phyloP scores from a whole-genome alignment of 1,284 basidiomycete genomes.

The Pisolithus thermaeus region DNA sequence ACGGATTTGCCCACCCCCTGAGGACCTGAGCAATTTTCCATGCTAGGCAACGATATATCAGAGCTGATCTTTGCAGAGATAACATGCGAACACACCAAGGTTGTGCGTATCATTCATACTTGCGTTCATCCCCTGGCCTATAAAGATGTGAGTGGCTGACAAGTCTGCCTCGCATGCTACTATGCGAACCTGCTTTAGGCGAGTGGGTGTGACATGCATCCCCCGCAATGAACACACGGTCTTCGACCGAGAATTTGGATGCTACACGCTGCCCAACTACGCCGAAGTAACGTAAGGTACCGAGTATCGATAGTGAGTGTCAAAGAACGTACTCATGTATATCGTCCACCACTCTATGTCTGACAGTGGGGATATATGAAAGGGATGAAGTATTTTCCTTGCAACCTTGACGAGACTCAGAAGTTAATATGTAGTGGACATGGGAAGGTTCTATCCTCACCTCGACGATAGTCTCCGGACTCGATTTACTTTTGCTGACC shows the following conservation, averaged over 20 bases:
- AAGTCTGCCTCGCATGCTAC: background rate
- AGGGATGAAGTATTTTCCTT: slow-evolving; percentile 34
- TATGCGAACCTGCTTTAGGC: slow-evolving; percentile 38
- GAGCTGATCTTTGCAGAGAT: background rate
- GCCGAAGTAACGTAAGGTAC: background rate
- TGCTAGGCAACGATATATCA: slow-evolving; percentile 20
- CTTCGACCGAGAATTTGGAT: slow-evolving; percentile 34
- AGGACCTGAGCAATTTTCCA: slow-evolving; percentile 59
- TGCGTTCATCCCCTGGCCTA: slow-evolving; percentile 70
- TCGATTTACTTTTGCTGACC: slow-evolving; percentile 39
- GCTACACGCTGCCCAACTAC: slow-evolving; percentile 43
- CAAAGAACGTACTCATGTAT: slow-evolving; percentile 29
- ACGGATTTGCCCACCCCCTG: slow-evolving; percentile 48
- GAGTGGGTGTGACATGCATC: slow-evolving; percentile 48
- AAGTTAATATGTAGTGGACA: background rate
- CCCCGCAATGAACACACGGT: slow-evolving; percentile 44
- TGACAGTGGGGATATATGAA: too few species aligned
- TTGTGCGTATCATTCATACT: slow-evolving; percentile 48
- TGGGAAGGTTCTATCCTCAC: slow-evolving; percentile 11
- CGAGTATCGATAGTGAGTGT: background rate
- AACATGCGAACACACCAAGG: slow-evolving; percentile 15
- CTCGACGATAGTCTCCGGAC: slow-evolving; percentile 34
- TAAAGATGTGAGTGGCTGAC: slow-evolving; percentile 1
- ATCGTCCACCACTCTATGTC: slow-evolving; percentile 37
- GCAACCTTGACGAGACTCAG: slow-evolving; percentile 13